Evolutionary conservation across 2,329 filamentous ascomycete genomes (phyloP), one percentile per base, ranked within the genome.

Genomic region (Hypomyces rosellus): DNA sequence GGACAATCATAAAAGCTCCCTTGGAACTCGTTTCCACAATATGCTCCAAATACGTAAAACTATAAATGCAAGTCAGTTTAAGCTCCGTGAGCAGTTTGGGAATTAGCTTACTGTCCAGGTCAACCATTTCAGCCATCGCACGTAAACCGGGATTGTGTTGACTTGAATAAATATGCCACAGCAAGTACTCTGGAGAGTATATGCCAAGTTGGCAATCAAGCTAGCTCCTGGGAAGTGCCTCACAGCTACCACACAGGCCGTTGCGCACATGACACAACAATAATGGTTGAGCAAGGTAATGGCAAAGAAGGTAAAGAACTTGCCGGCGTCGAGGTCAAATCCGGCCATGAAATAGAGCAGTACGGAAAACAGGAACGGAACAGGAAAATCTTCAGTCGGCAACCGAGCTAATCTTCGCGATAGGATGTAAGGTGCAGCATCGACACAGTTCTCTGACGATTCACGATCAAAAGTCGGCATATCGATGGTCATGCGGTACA

Each of bases 291-390:
- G 64, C 4, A 91, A 65, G 0, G 83, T 77, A 36, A 89, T 74
- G 3, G 76, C 72, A 55, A 90, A 85, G 68, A 89, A 91, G 1
- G 77, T 82, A 51, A 91, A 83, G 65, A 89, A 90, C 48, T 85
- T 80, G 1, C 61, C 66, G 0, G 75, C 79, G 8, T 83, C 76
- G 3, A 76, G 72, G 43, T 86, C 80, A 57, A 89, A 88, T 0
- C 85, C 86, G 6, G 82, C 80, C 84, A 90, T 89, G 63, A 88
- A 90, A 65, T 90, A 91, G 61, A 83, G 84, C 7, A 90, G 84
- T 2, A 82, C 67, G 5, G 82, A 82, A 60, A 85, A 90, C 3
- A 89, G 63, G 14, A 89, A 74, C 0, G 86, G 86, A 1, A 89
- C 85, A 0, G 85, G 84, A 0, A 90, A 61, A 60, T 90, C 86